Evolutionary conservation across 2,329 filamentous ascomycete species (phyloP).

Genomic region (Trichoderma koningiopsis): DNA sequence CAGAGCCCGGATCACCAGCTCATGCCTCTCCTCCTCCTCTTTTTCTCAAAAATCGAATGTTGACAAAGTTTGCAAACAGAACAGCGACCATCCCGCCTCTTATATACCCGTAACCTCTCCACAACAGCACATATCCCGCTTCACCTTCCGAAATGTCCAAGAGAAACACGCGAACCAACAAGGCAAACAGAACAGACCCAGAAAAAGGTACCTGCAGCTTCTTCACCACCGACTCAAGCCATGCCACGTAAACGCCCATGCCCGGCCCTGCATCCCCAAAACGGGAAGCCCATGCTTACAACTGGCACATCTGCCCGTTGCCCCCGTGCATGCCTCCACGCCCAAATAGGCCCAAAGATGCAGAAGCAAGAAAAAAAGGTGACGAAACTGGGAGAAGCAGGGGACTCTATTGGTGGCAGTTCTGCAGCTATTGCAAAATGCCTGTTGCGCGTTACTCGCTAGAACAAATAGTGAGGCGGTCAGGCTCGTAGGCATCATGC

Average conservation of each 20-base stretch:
- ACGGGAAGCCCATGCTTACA: constrained; percentile 6
- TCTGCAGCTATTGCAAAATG: no score
- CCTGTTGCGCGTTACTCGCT: background rate
- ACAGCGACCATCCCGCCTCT: background rate
- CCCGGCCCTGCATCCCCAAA: constrained; percentile 6
- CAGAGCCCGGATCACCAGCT: background rate
- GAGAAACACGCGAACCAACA: background rate
- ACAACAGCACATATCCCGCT: background rate
- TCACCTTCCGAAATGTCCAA: background rate
- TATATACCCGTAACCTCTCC: constrained; percentile 7
- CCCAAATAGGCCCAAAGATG: background rate
- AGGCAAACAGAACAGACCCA: background rate
- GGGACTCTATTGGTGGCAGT: background rate
- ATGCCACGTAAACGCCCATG: constrained; percentile 15
- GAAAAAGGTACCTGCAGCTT: constrained; percentile 19
- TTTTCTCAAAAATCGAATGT: background rate
- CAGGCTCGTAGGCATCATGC: background rate
- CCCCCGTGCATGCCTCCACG: background rate
- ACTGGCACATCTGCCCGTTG: background rate
- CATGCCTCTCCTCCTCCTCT: background rate
- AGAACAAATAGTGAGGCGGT: constrained; percentile 10
- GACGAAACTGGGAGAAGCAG: background rate
- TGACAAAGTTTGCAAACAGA: background rate
- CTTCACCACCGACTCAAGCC: constrained; percentile 12
- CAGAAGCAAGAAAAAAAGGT: background rate